Conservation (phyloP, 352 stramenopile species). For the Globisporangium okanoganense region DNA sequence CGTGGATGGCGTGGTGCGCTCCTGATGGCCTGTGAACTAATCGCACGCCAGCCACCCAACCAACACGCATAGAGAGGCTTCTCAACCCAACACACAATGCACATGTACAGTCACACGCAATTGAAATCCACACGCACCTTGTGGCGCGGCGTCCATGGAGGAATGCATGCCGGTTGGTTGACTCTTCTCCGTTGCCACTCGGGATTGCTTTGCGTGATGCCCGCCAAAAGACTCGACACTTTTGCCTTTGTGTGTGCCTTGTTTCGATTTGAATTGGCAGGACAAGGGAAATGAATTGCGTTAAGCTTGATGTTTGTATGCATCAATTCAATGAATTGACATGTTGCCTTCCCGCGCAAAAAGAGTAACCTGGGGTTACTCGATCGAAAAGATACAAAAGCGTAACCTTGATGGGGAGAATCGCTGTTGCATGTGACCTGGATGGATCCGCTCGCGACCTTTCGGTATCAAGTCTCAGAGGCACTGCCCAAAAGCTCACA, state of each 20-base stretch:
- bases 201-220: not conserved
- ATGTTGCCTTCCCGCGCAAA: not conserved
- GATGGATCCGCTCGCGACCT: not conserved
- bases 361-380: not conserved
- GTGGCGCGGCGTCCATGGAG: not conserved
- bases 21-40: not conserved
- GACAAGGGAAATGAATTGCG: constrained; percentile 23
- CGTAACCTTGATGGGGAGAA: not conserved
- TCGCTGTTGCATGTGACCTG: too few relatives aligned
- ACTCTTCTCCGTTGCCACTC: not conserved
- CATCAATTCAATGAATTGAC: constrained; percentile 58
- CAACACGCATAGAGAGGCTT: not conserved
- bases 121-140: not conserved
- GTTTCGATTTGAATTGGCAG: constrained; percentile 14
- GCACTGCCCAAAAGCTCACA: not conserved
- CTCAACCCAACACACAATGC: not conserved
- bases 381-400: not conserved
- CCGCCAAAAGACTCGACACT: not conserved
- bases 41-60: not conserved
- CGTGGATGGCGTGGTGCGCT: not conserved
- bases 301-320: constrained; percentile 41
- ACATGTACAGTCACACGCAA: not conserved
- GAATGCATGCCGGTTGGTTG: not conserved
- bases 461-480: constrained; percentile 18
- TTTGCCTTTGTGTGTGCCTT: too few relatives aligned